Percentiles rank a stretch among this genome's conserved stretches.
Evolutionary conservation across 192 early-diverging fungal species (phyloP).

Genomic region (Geranomyces variabilis): DNA sequence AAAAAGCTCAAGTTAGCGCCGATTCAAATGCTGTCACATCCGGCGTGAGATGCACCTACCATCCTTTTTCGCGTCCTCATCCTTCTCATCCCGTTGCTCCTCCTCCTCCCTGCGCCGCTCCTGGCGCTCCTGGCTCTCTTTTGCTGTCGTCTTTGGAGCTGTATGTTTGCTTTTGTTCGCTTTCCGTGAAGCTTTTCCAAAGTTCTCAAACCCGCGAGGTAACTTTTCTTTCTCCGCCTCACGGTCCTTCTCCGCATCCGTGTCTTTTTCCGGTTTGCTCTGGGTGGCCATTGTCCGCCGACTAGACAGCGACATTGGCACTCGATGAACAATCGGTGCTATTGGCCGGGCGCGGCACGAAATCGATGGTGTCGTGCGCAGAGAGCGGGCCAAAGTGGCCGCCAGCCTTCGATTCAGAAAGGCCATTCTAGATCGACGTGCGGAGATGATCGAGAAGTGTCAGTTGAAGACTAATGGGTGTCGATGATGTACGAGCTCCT

Average conservation of each 20-base stretch:
- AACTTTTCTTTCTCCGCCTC: not conserved
- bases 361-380: no score
- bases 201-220: slow-evolving; percentile 13
- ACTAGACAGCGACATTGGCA: no score
- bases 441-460: no score
- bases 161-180: not conserved
- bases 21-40: not conserved
- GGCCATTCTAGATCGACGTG: no score
- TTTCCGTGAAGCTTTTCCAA: not conserved
- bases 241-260: not conserved
- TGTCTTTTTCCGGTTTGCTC: not conserved
- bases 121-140: no score
- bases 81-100: not conserved
- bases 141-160: not conserved
- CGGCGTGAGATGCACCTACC: not conserved
- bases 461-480: no score
- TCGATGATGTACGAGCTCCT: no score
- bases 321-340: no score
- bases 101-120: not conserved
- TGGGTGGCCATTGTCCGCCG: not conserved
- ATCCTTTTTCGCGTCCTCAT: slow-evolving; percentile 1
- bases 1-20: not conserved
- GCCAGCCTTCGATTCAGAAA: no score
- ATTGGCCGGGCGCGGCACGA: no score
- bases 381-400: no score